Evolutionary conservation across 1,139 yeast species (phyloP).

Genomic region (Taphrina confusa): DNA sequence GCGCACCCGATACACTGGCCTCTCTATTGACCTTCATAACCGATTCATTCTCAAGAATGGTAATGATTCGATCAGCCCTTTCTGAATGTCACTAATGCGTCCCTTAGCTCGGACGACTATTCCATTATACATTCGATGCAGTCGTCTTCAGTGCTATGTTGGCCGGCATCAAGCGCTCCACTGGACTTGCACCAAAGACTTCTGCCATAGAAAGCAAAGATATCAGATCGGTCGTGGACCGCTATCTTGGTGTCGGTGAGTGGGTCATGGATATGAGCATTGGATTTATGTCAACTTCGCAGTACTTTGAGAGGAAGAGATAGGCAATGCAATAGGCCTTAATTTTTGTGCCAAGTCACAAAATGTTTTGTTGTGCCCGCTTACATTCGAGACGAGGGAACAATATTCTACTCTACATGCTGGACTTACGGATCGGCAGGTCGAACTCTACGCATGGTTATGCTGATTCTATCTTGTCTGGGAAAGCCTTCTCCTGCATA

Average conservation of each 20-base stretch:
- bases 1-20: conserved; percentile 1
- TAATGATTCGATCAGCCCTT: no score
- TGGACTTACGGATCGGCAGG: no score
- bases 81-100: no score
- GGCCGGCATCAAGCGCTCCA: conserved; percentile 85
- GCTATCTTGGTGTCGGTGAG: conserved; percentile 84
- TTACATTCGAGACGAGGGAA: no score
- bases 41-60: conserved; percentile 13
- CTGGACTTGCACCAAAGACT: conserved; percentile 66
- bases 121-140: conserved; percentile 73
- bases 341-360: no score
- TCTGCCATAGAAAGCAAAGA: conserved; percentile 52
- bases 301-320: conserved; percentile 67
- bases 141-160: conserved; percentile 76
- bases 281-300: conserved; percentile 69
- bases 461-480: conserved; percentile 22
- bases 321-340: no score
- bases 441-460: conserved; percentile 29
- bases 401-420: no score
- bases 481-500: background rate
- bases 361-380: no score
- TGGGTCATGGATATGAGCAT: conserved; percentile 71
- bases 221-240: conserved; percentile 59
- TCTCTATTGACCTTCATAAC: background rate
- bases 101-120: conserved; percentile 43